These are phyloP conservation scores for Boletus eberwhitei DNA, from an alignment of 768 basidiomycete species.

Conservation along the genomic window DNA sequence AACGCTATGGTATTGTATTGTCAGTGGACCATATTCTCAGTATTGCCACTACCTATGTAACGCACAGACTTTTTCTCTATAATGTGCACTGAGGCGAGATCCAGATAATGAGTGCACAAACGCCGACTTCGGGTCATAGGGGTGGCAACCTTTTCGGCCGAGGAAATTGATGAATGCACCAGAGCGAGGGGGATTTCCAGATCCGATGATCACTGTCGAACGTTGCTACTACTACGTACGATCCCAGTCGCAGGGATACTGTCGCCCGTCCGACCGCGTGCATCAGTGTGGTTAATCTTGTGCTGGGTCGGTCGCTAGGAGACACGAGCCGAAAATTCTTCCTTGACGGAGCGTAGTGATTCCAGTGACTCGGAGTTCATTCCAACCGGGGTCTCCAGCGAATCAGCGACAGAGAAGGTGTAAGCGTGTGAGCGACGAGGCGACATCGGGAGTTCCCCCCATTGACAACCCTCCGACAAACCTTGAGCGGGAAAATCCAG, in stretches of 20 bases:
- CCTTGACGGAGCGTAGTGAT: conserved; percentile 9
- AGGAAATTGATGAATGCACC: background rate
- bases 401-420: conserved; percentile 8
- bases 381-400: background rate
- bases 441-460: background rate
- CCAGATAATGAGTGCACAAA: background rate
- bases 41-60: background rate
- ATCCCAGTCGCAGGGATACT: conserved; percentile 3
- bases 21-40: background rate
- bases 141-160: background rate
- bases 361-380: conserved; percentile 17
- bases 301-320: conserved; percentile 2
- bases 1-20: background rate
- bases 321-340: background rate
- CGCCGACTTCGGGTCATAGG: background rate
- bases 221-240: conserved; percentile 4
- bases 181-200: conserved; percentile 4
- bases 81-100: background rate
- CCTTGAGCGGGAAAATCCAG: conserved; percentile 7
- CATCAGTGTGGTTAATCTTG: conserved; percentile 30
- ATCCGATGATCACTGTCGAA: background rate
- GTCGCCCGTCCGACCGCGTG: conserved; percentile 17
- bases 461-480: background rate
- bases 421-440: conserved; percentile 30
- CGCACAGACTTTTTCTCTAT: background rate